These are phyloP conservation scores for Triticum timopheevii DNA, from an alignment of 176 grass and related monocot species.

Conservation along the genomic window DNA sequence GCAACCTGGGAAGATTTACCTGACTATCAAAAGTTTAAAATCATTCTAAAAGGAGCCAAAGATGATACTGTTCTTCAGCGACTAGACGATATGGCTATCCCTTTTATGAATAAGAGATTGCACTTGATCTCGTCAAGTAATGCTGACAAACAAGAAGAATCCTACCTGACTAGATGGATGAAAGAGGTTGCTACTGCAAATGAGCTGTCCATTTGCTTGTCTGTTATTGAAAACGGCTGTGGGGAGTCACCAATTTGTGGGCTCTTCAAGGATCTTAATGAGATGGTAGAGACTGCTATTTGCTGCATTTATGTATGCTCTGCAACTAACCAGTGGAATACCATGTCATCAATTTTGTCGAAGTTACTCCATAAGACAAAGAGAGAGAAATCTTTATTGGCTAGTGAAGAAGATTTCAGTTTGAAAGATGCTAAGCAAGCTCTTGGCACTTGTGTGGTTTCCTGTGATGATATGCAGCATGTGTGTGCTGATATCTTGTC, in stretches of 20 bases:
- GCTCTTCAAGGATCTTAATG: conserved; percentile 70
- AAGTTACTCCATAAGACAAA: conserved; percentile 62
- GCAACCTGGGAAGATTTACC: conserved; percentile 65
- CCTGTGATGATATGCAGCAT: conserved; percentile 42
- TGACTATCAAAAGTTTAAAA: conserved; percentile 92
- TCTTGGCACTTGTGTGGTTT: conserved; percentile 42
- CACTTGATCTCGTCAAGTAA: conserved; percentile 29
- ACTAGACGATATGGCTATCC: conserved; percentile 74
- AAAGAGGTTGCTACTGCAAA: conserved; percentile 82
- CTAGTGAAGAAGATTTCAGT: conserved; percentile 42
- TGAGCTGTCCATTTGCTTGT: conserved; percentile 64
- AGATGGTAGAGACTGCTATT: conserved; percentile 75
- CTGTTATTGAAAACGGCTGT: conserved; percentile 80
- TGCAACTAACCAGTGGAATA: conserved; percentile 88
- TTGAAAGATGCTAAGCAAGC: conserved; percentile 50
- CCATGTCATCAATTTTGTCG: conserved; percentile 83
- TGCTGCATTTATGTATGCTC: conserved; percentile 79
- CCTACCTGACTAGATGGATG: conserved; percentile 80
- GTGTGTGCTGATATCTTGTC: conserved; percentile 44
- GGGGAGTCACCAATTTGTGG: conserved; percentile 72
- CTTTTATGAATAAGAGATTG: conserved; percentile 70
- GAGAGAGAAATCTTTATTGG: conserved; percentile 53
- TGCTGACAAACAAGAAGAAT: conserved; percentile 43
- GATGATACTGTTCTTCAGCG: conserved; percentile 66
- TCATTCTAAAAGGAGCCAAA: conserved; percentile 80